Evolutionary conservation across 2,329 filamentous ascomycete species (phyloP).

Genomic region (Sporothrix curviconia): DNA sequence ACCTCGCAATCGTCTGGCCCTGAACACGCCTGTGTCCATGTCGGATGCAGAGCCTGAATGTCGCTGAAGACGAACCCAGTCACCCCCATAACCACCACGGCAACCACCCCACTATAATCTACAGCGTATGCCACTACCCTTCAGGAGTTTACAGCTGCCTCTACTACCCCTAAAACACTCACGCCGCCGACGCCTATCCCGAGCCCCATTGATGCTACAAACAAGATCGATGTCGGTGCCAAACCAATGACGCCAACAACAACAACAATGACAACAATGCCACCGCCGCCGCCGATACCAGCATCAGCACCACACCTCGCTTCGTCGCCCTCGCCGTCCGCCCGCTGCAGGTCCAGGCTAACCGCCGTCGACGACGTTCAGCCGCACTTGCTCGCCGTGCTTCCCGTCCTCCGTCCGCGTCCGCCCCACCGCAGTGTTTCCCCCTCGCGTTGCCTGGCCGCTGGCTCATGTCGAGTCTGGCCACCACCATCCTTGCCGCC

Average conservation of each 20-base stretch:
- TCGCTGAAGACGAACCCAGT: not conserved
- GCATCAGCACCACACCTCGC: not conserved
- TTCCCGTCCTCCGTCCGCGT: not conserved
- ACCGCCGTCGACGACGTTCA: not conserved
- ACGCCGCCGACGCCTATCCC: not conserved
- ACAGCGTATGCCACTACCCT: not conserved
- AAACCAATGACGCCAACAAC: not conserved
- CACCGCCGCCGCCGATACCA: not conserved
- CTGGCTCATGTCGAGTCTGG: conserved; percentile 24
- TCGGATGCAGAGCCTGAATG: conserved; percentile 30
- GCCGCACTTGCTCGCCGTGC: not conserved
- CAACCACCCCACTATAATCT: not conserved
- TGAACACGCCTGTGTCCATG: conserved; percentile 38
- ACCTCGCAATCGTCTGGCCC: conserved; percentile 40
- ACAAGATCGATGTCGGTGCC: not conserved
- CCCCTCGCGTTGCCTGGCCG: conserved; percentile 25
- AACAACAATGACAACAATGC: not conserved
- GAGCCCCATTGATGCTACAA: not conserved
- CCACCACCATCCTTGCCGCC: not conserved
- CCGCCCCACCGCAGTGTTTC: conserved; percentile 28
- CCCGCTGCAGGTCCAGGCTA: conserved; percentile 14
- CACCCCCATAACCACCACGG: not conserved
- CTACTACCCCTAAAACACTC: not conserved
- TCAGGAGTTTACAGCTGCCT: not conserved
- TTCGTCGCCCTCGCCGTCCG: not conserved